Evolutionary conservation across 2,329 filamentous ascomycete genomes (phyloP).

Genomic region (Rasamsonia emersonii): DNA sequence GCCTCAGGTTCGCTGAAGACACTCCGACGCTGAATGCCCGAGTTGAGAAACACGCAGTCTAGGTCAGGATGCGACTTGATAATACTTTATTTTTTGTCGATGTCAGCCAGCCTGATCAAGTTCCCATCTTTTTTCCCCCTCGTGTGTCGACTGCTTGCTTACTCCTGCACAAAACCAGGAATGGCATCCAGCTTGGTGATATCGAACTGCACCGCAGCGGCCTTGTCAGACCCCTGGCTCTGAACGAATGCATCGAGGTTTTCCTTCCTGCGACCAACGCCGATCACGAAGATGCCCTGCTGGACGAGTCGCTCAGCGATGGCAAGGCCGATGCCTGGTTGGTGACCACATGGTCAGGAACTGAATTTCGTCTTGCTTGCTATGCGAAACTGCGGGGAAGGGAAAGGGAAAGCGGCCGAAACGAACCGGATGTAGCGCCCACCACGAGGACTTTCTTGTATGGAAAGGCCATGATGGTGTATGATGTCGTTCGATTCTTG

Average conservation of each 20-base stretch:
- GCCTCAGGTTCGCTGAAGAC: conserved; percentile 41
- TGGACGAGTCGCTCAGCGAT: conserved; percentile 41
- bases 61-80: conserved; percentile 40
- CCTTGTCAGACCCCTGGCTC: conserved; percentile 36
- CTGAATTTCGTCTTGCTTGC: too few relatives aligned
- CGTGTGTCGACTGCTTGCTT: too few relatives aligned
- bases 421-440: conserved; percentile 38
- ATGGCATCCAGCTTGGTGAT: conserved; percentile 38
- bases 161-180: conserved; percentile 25
- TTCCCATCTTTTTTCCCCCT: too few relatives aligned
- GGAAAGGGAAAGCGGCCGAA: too few relatives aligned
- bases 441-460: conserved; percentile 50
- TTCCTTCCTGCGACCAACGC: conserved; percentile 47
- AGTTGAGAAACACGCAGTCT: conserved; percentile 44
- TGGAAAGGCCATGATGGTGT: conserved; percentile 41
- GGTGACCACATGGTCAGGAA: background rate
- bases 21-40: conserved; percentile 43
- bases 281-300: conserved; percentile 45
- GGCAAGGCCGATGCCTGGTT: conserved; percentile 42
- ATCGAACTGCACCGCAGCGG: conserved; percentile 38
- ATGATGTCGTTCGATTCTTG: too few relatives aligned
- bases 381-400: too few relatives aligned
- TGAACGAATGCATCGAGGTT: conserved; percentile 42
- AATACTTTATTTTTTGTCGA: conserved; percentile 10
- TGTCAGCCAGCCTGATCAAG: background rate